A percentile compares a stretch with the other conserved stretches of the same genome.
Evolutionary conservation across 441 rosid species (phyloP).

Genomic region (Populus hybrid): DNA sequence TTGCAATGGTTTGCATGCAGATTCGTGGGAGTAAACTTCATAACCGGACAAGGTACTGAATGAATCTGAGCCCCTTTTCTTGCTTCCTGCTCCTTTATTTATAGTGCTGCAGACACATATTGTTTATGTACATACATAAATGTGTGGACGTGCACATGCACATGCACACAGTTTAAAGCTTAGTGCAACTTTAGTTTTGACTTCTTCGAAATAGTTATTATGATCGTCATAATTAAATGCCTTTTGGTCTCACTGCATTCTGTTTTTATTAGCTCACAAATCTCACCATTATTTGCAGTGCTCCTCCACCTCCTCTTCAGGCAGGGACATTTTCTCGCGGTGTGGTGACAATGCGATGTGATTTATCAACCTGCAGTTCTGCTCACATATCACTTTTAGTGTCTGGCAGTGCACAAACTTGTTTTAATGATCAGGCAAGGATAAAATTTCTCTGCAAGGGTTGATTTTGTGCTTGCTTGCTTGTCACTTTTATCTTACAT

Average conservation of each 20-base stretch:
- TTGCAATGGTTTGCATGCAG: slow-evolving; percentile 37
- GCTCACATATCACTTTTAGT: slow-evolving; percentile 92
- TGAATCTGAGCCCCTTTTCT: slow-evolving; percentile 11
- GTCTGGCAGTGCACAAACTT: slow-evolving; percentile 97
- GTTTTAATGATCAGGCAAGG: slow-evolving; percentile 96
- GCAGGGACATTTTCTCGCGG: slow-evolving; percentile 98
- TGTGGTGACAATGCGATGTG: slow-evolving; percentile 97
- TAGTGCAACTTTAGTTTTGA: background rate
- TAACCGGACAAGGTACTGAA: slow-evolving; percentile 78
- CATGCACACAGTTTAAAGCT: background rate
- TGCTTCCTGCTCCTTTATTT: slow-evolving; percentile 14
- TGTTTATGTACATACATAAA: background rate
- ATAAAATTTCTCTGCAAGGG: slow-evolving; percentile 4
- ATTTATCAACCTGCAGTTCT: slow-evolving; percentile 79
- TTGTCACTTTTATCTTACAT: slow-evolving; percentile 9
- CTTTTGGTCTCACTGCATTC: background rate
- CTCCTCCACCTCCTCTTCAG: slow-evolving; percentile 98
- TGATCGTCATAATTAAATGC: background rate
- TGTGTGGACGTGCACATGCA: background rate
- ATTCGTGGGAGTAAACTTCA: slow-evolving; percentile 97
- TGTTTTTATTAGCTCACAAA: background rate
- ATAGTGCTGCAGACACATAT: background rate
- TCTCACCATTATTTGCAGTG: slow-evolving; percentile 47
- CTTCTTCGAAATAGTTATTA: background rate
- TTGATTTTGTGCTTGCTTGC: slow-evolving; percentile 9